A percentile compares a stretch with the other conserved stretches of the same genome.
Conservation (phyloP, 768 basidiomycete genomes). For the Tulasnella sp. region DNA sequence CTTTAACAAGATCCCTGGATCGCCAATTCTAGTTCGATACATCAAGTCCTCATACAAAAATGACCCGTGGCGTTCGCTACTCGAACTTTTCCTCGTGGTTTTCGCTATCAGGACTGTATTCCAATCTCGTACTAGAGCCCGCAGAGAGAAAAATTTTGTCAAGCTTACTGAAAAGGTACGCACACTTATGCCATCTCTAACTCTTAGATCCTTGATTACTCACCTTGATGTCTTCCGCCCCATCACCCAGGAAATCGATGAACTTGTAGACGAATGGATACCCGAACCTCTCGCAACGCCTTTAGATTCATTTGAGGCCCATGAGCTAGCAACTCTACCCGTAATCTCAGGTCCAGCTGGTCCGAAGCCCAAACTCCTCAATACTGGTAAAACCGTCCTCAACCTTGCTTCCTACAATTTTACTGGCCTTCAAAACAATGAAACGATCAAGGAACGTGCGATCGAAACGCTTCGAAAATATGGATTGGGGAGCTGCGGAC, state of each 20-base stretch:
- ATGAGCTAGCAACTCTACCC: conserved; percentile 62
- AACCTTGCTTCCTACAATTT: conserved; percentile 92
- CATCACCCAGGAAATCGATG: conserved; percentile 71
- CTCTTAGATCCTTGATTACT: background rate
- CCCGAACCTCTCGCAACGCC: conserved; percentile 72
- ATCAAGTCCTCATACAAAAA: conserved; percentile 92
- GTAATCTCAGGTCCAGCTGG: conserved; percentile 69
- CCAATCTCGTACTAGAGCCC: conserved; percentile 74
- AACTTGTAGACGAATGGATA: conserved; percentile 88
- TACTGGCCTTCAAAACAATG: conserved; percentile 76
- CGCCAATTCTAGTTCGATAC: conserved; percentile 74
- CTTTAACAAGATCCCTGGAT: conserved; percentile 69
- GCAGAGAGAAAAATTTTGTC: conserved; percentile 77
- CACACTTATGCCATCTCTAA: background rate
- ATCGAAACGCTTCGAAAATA: conserved; percentile 77
- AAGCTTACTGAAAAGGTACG: conserved; percentile 78
- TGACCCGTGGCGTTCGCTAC: conserved; percentile 81
- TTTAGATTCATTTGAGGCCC: conserved; percentile 42
- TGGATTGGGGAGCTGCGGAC: conserved; percentile 90
- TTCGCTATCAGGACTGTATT: conserved; percentile 86
- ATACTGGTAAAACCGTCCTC: conserved; percentile 55
- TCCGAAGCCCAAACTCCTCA: conserved; percentile 65
- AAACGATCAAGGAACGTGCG: conserved; percentile 72
- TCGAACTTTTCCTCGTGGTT: conserved; percentile 76
- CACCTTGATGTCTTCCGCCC: background rate